Evolutionary conservation across 495 filamentous ascomycete species (phyloP), one percentile per base, ranked within the genome.

Genomic region (Talaromyces nanjingensis): DNA sequence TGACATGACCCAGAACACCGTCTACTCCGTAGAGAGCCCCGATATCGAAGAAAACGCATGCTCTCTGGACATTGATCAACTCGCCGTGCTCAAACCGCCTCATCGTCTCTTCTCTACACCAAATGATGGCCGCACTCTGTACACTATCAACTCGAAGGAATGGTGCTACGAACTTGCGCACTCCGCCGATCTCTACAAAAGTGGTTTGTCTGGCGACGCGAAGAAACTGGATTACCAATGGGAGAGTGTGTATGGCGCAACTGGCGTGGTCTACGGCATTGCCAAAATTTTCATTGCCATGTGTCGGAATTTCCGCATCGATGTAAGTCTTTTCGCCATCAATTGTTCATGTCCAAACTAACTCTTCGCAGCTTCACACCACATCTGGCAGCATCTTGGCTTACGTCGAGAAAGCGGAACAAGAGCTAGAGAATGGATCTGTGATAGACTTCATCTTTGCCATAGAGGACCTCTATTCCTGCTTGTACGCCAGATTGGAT

Each of bases 391-490:
- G 74, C 3, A 64, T 80, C 3, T 16, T 69, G 31, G 63, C 64
- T 58, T 73, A 73, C 69, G 68, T 76, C 59, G 63, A 64, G 25
- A 66, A 65, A 12, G 69, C 71, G 4, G 76, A 80, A 42, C 49
- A 62, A 16, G 39, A 71, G 12, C 62, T 75, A 6, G 64, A 55
- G 31, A 70, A 68, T 14, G 57, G 68, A 2, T 69, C 70, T 1
- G 64, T 78, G 5, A 47, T 59, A 12, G 60, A 61, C 4, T 64
- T 80, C 16, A 70, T 77, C 56, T 67, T 72, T 5, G 68, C 64
- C 18, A 65, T 73, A 14, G 74, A 80, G 37, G 70, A 71, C 22
- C 65, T 80, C 9, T 80, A 71, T 20, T 76, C 76, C 59, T 64
- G 70, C 7, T 49, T 77, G 20, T 80, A 78, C 53, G 65, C 76